Evolutionary conservation across 345 rosid species (phyloP), one percentile per base, ranked within the genome.

Genomic region (Crucihimalaya himalaica): DNA sequence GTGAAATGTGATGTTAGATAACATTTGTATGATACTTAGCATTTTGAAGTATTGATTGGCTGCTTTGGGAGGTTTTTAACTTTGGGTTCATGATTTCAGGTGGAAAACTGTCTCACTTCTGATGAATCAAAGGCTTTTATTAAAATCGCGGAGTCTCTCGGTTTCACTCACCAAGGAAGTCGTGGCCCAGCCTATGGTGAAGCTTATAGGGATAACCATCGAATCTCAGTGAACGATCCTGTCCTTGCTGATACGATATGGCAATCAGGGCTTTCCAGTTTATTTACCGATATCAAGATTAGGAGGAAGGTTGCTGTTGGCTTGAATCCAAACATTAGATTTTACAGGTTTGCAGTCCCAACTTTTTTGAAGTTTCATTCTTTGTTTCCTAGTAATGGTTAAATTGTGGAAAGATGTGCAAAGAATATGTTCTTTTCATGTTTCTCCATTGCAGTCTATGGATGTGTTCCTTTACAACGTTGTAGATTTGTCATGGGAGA

Each of bases 111-210:
- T 82, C 81, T 95, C 19, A 82, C 86, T 18, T 47, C 89, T 29
- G 85, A 84, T 31, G 99, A 95, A 79, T 86, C 89, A 8, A 84
- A 78, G 74, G 87, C 83, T 20, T 95, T 95, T 31, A 23, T 90
- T 37, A 84, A 81, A 75, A 82, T 57, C 14, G 89, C 92, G 4
- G 99, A 92, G 82, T 79, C 93, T 66, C 77, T 85, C 1, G 99
- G 97, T 54, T 92, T 92, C 78, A 83, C 66, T 46, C 98, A 87
- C 76, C 99, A 88, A 79, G 97, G 97, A 71, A 92, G 97, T 79
- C 97, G 83, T 71, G 97, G 99, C 6, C 99, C 99, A 25, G 71
- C 88, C 4, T 84, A 82, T 72, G 97, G 99, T 6, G 97, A 92
- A 86, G 97, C 97, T 71, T 95, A 80, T 54, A 80, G 97, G 46